A percentile compares a stretch with the other conserved stretches of the same genome.
phyloP scores from a whole-genome alignment of 2,329 filamentous ascomycete genomes.

The Fusarium sp. region DNA sequence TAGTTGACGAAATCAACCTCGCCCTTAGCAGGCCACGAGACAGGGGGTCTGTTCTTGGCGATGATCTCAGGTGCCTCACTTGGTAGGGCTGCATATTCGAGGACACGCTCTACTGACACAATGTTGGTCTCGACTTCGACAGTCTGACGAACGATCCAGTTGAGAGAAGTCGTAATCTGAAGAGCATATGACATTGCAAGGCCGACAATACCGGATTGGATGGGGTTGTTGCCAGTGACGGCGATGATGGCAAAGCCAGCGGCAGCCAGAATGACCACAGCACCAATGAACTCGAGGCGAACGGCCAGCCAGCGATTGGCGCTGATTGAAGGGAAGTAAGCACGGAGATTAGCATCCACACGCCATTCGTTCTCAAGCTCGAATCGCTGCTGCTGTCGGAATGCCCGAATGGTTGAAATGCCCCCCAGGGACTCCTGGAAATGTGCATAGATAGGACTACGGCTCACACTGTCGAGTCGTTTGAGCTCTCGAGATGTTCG shows the following conservation, averaged over 20 bases:
- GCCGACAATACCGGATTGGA: slow-evolving; percentile 83
- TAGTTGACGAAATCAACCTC: slow-evolving; percentile 92
- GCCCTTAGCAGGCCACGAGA: slow-evolving; percentile 90
- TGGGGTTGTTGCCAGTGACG: slow-evolving; percentile 71
- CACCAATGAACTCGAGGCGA: slow-evolving; percentile 93
- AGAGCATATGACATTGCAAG: slow-evolving; percentile 96
- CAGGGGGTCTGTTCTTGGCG: slow-evolving; percentile 83
- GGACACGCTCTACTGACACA: slow-evolving; percentile 95
- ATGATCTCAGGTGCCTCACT: slow-evolving; percentile 96
- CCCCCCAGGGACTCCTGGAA: slow-evolving; percentile 97
- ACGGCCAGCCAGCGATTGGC: slow-evolving; percentile 95
- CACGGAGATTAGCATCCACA: slow-evolving; percentile 91
- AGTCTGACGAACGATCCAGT: slow-evolving; percentile 98
- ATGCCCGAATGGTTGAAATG: slow-evolving; percentile 94
- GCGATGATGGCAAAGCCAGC: slow-evolving; percentile 85
- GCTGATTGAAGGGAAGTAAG: slow-evolving; percentile 95
- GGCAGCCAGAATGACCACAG: slow-evolving; percentile 87
- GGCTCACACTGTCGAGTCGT: slow-evolving; percentile 91
- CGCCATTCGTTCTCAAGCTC: slow-evolving; percentile 96
- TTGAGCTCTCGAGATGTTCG: slow-evolving; percentile 96
- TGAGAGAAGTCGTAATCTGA: slow-evolving; percentile 95
- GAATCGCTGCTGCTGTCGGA: slow-evolving; percentile 88
- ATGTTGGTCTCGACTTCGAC: slow-evolving; percentile 99
- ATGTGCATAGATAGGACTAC: slow-evolving; percentile 96
- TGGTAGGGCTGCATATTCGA: slow-evolving; percentile 91